Base-by-base conservation (phyloP, 495 filamentous ascomycete species). In the Xylona heveae region DNA sequence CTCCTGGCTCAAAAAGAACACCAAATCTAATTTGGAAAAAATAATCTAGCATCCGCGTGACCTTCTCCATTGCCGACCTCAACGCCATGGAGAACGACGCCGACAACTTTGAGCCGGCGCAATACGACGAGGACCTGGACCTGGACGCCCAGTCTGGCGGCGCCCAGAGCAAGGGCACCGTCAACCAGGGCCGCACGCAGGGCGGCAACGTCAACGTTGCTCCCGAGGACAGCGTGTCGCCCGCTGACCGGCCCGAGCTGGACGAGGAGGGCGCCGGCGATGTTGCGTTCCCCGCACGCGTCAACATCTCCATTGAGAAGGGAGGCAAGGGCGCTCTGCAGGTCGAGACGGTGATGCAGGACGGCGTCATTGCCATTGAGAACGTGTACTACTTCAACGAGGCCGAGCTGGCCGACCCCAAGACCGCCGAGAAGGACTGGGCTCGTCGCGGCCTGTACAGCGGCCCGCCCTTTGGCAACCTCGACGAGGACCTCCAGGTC, bases 401-500 rank as follows among this genome's bases (percentile, higher is more conserved):
- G 43, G 50, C 74, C 30, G 68, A 75, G 29, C 49, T 83, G 40
- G 81, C 81, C 10, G 58, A 65, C 20, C 59, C 68, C 16, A 54
- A 64, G 46, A 70, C 66, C 23, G 68, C 70, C 19, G 73, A 74
- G 50, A 58, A 67, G 49, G 70, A 77, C 44, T 76, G 64, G 64
- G 49, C 66, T 42, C 47, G 79, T 41, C 64, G 76, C 49, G 69
- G 74, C 43, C 47, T 82, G 32, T 99, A 95, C 58, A 74, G 78
- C 33, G 88, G 88, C 28, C 90, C 88, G 39, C 80, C 81, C 21
- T 95, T 94, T 49, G 68, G 70, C 55, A 90, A 78, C 60, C 66
- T 99, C 24, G 88, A 99, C 50, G 83, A 93, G 59, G 88, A 94
- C 44, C 65, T 99, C 24, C 83, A 95, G 59, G 61, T 78, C 33